A percentile compares a stretch with the other conserved stretches of the same genome.
Conservation (phyloP, 179 eudicot species). For the Silene vulgaris region DNA sequence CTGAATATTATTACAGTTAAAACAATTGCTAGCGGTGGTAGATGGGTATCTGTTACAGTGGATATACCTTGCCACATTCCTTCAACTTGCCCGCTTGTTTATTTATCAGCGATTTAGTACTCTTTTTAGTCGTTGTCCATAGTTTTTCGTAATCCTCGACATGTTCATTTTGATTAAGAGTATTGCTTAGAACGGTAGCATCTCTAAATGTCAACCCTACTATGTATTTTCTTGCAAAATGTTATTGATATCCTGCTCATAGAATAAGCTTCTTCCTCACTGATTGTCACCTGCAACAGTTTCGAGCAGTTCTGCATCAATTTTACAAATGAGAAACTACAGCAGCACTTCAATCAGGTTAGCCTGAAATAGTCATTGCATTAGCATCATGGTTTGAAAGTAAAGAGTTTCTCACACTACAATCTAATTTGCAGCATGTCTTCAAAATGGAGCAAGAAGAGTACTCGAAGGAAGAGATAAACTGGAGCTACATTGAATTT, state of each 20-base stretch:
- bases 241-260: background rate
- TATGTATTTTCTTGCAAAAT: background rate
- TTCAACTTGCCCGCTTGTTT: background rate
- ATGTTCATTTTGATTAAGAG: background rate
- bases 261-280: conserved; percentile 17
- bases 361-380: conserved; percentile 5
- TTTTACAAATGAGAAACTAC: conserved; percentile 91
- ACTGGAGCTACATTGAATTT: conserved; percentile 97
- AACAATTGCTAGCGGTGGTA: background rate
- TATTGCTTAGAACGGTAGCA: background rate
- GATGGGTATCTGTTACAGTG: background rate
- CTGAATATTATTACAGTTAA: background rate
- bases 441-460: conserved; percentile 99
- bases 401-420: conserved; percentile 10
- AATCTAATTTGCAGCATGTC: conserved; percentile 60
- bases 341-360: conserved; percentile 98
- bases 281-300: conserved; percentile 36
- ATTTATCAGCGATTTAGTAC: background rate
- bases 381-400: background rate
- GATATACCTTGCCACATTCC: background rate
- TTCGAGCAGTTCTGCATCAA: conserved; percentile 97
- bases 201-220: background rate
- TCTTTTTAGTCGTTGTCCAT: background rate
- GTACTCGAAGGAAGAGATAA: conserved; percentile 86
- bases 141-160: background rate